phyloP scores from a whole-genome alignment of 768 basidiomycete species.

The Russula dissimulans region DNA sequence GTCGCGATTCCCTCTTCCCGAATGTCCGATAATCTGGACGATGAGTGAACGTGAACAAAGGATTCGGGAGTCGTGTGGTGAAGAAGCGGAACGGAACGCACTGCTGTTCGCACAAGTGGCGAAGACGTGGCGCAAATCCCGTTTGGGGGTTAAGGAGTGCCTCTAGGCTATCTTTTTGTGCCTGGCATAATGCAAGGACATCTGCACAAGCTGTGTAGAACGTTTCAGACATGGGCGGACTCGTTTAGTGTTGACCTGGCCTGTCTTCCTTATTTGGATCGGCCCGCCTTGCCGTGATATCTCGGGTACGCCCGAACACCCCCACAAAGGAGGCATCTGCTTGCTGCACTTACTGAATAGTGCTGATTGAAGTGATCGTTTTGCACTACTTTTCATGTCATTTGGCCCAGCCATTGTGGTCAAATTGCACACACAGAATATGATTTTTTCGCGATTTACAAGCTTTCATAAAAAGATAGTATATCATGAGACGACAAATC shows the following conservation, averaged over 20 bases:
- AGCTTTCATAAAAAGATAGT: no score
- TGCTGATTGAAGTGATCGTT: no score
- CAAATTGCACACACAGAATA: no score
- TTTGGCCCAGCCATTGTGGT: no score
- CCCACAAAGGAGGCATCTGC: no score
- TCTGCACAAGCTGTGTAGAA: slow-evolving; percentile 63
- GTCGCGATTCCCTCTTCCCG: slow-evolving; percentile 37
- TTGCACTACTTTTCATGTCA: no score
- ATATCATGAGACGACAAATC: not conserved
- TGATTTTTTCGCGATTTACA: no score
- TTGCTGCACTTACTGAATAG: no score
- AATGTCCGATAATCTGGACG: slow-evolving; percentile 42
- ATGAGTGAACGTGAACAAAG: not conserved
- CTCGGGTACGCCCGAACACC: no score
- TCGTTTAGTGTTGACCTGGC: not conserved
- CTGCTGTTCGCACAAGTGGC: slow-evolving; percentile 46
- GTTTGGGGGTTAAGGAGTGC: slow-evolving; percentile 53
- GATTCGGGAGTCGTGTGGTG: not conserved
- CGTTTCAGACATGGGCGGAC: slow-evolving; percentile 35
- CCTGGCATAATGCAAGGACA: slow-evolving; percentile 52
- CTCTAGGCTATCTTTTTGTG: slow-evolving; percentile 43
- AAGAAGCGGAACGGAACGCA: slow-evolving; percentile 27
- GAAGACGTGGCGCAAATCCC: slow-evolving; percentile 62
- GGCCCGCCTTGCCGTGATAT: not conserved
- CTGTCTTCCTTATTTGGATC: not conserved